These are phyloP conservation scores for Fomitopsis schrenkii DNA, from an alignment of 1,284 basidiomycete species.

Conservation along the genomic window DNA sequence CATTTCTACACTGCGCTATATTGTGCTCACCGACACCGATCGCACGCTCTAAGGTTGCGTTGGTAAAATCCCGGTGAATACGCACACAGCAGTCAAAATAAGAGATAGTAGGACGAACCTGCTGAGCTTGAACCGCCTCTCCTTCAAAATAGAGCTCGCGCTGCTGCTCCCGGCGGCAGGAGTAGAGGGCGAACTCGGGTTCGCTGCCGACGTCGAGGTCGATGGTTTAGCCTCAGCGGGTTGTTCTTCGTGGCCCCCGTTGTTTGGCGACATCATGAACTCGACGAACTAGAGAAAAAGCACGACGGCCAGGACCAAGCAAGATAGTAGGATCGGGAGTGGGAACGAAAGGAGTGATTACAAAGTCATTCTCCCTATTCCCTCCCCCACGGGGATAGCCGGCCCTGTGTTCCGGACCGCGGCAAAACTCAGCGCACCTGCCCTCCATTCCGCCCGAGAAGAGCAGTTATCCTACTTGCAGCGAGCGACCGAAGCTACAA, in stretches of 20 bases:
- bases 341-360: conserved; percentile 3
- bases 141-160: conserved; percentile 49
- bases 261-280: conserved; percentile 7
- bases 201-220: neutral
- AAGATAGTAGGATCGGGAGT: neutral
- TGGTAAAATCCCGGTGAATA: neutral
- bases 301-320: neutral
- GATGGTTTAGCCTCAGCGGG: conserved; percentile 16
- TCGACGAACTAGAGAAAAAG: conserved; percentile 1
- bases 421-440: neutral
- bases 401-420: neutral
- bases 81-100: neutral
- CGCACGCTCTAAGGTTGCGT: conserved; percentile 58
- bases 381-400: conserved; percentile 4
- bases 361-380: conserved; percentile 1
- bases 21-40: conserved; percentile 72
- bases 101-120: conserved; percentile 43
- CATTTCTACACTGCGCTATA: neutral
- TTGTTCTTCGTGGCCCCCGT: conserved; percentile 12
- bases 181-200: neutral
- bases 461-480: neutral
- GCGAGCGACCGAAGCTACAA: neutral
- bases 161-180: neutral
- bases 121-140: conserved; percentile 79
- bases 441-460: neutral